A percentile compares a stretch with the other conserved stretches of the same genome.
These are phyloP conservation scores for Fusarium torreyae DNA, from an alignment of 2,329 filamentous ascomycete species.

Conservation along the genomic window DNA sequence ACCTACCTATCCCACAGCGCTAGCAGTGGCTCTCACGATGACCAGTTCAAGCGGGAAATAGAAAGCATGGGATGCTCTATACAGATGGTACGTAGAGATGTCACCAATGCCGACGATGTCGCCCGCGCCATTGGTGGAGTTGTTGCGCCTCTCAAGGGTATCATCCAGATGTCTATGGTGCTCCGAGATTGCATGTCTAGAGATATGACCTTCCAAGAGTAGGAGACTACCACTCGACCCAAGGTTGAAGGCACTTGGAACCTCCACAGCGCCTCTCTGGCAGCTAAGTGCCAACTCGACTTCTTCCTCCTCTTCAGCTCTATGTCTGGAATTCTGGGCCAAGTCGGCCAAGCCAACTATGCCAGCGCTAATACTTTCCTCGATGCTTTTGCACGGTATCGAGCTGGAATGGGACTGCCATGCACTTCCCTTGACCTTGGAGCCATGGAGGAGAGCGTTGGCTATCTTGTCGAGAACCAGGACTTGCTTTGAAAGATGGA, in stretches of 20 bases:
- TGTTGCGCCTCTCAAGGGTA: background rate
- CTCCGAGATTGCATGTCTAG: background rate
- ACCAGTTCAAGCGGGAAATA: background rate
- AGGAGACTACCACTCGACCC: background rate
- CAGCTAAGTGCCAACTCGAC: background rate
- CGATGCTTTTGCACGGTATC: background rate
- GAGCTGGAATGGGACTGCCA: background rate
- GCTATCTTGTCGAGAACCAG: constrained; percentile 1
- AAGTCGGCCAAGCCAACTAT: background rate
- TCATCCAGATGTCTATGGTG: constrained; percentile 1
- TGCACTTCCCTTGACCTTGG: background rate
- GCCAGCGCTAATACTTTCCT: background rate
- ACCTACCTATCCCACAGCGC: background rate
- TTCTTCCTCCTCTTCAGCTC: constrained; percentile 4
- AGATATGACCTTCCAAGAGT: background rate
- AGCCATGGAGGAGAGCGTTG: constrained; percentile 2
- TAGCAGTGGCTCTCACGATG: background rate
- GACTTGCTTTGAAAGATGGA: constrained; percentile 1
- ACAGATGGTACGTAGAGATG: background rate
- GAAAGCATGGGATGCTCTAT: background rate
- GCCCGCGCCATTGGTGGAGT: too few species aligned
- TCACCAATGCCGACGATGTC: background rate
- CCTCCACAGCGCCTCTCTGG: background rate
- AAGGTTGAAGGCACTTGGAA: constrained; percentile 1
- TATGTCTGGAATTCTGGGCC: background rate